These are phyloP conservation scores for Chaetomiaceae sp. DNA, from an alignment of 2,329 filamentous ascomycete species.

Conservation along the genomic window DNA sequence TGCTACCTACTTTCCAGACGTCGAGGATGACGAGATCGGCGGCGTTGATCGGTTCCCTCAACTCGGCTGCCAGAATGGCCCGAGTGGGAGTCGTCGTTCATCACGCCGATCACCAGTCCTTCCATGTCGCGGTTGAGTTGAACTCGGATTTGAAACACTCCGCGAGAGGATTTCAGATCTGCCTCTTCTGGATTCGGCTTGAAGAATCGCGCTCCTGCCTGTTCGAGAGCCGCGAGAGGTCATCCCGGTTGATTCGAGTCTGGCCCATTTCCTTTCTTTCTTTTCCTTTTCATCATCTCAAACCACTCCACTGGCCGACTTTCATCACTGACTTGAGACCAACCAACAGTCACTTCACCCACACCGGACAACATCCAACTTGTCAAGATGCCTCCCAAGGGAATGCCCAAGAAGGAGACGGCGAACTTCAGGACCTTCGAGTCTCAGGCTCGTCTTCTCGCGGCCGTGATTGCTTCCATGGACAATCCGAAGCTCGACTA, in stretches of 20 bases:
- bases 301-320: background rate
- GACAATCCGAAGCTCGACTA: conserved; percentile 52
- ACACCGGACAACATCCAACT: background rate
- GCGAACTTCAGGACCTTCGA: conserved; percentile 59
- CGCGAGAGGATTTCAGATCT: background rate
- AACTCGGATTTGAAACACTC: background rate
- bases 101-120: background rate
- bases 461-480: conserved; percentile 57
- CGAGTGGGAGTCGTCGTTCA: background rate
- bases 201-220: conserved; percentile 3
- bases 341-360: background rate
- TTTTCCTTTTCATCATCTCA: background rate
- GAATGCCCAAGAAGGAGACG: background rate
- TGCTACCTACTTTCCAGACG: background rate
- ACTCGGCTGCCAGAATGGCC: background rate
- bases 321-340: background rate
- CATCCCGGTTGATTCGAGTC: background rate
- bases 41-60: background rate
- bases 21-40: background rate
- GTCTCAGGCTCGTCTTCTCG: conserved; percentile 54
- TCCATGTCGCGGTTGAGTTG: background rate
- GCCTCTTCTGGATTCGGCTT: conserved; percentile 1
- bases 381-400: conserved; percentile 11
- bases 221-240: background rate
- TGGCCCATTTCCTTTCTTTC: background rate